Evolutionary conservation across 345 rosid species (phyloP).

Genomic region (Acer yangbiense): DNA sequence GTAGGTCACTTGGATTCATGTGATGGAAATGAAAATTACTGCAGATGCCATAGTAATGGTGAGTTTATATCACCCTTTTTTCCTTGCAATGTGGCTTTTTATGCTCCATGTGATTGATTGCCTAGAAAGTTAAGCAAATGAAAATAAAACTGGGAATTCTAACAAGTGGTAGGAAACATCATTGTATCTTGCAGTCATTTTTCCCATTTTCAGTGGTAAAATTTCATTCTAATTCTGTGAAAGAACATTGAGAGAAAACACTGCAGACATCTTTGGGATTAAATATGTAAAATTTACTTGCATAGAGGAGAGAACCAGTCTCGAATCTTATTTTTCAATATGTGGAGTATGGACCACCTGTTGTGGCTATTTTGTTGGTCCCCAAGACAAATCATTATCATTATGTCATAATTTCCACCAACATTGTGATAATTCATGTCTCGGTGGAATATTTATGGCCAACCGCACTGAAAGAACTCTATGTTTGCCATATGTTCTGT

Average conservation of each 20-base stretch:
- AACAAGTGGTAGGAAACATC: constrained; percentile 15
- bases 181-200: constrained; percentile 22
- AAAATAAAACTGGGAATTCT: constrained; percentile 17
- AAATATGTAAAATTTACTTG: constrained; percentile 19
- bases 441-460: constrained; percentile 58
- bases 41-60: constrained; percentile 69
- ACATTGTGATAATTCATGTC: constrained; percentile 64
- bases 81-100: constrained; percentile 16
- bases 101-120: constrained; percentile 8
- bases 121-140: constrained; percentile 16
- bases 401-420: constrained; percentile 56
- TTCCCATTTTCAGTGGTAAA: constrained; percentile 5
- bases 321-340: constrained; percentile 25
- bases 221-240: too few species aligned
- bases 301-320: constrained; percentile 32
- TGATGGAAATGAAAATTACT: constrained; percentile 64
- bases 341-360: constrained; percentile 44
- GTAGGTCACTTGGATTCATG: constrained; percentile 91
- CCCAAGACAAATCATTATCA: constrained; percentile 51
- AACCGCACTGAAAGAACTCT: constrained; percentile 41
- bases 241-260: not conserved
- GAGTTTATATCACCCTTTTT: constrained; percentile 30
- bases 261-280: not conserved
- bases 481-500: constrained; percentile 28
- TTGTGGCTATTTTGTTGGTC: constrained; percentile 46